A percentile compares a stretch with the other conserved stretches of the same genome.
These are phyloP conservation scores for Trichoderma hamatum DNA, from an alignment of 2,329 filamentous ascomycete genomes.

Conservation along the genomic window DNA sequence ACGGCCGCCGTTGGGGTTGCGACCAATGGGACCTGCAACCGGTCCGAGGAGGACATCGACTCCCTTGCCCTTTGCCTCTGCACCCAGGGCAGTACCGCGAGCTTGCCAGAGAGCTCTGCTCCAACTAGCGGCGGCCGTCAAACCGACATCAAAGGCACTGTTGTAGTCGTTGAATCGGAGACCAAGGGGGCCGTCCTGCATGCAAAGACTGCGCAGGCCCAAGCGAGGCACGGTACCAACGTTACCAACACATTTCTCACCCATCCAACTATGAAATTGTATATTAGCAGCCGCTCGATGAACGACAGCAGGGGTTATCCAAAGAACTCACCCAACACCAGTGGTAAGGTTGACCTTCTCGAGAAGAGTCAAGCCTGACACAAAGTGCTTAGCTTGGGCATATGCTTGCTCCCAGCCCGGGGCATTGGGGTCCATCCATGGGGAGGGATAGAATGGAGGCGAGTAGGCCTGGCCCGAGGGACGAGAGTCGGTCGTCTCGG, in stretches of 20 bases:
- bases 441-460: slow-evolving; percentile 76
- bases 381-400: slow-evolving; percentile 73
- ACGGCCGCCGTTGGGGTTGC: slow-evolving; percentile 50
- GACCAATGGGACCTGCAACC: slow-evolving; percentile 52
- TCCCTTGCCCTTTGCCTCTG: slow-evolving; percentile 74
- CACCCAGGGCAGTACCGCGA: slow-evolving; percentile 52
- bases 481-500: slow-evolving; percentile 11
- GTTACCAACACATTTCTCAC: slow-evolving; percentile 78
- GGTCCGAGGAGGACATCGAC: slow-evolving; percentile 69
- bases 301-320: not conserved
- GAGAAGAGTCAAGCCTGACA: slow-evolving; percentile 77
- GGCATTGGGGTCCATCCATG: slow-evolving; percentile 78
- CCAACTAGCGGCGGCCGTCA: slow-evolving; percentile 83
- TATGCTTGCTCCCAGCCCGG: slow-evolving; percentile 77
- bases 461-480: slow-evolving; percentile 41
- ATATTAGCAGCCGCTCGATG: slow-evolving; percentile 1
- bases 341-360: slow-evolving; percentile 97
- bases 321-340: slow-evolving; percentile 71
- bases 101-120: slow-evolving; percentile 68
- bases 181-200: slow-evolving; percentile 85
- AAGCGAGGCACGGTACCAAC: slow-evolving; percentile 70
- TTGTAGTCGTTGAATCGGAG: slow-evolving; percentile 77
- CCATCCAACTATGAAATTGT: slow-evolving; percentile 41
- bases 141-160: slow-evolving; percentile 78
- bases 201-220: slow-evolving; percentile 73